Evolutionary conservation across 768 basidiomycete genomes (phyloP).

Genomic region (Termitomyces sp.): DNA sequence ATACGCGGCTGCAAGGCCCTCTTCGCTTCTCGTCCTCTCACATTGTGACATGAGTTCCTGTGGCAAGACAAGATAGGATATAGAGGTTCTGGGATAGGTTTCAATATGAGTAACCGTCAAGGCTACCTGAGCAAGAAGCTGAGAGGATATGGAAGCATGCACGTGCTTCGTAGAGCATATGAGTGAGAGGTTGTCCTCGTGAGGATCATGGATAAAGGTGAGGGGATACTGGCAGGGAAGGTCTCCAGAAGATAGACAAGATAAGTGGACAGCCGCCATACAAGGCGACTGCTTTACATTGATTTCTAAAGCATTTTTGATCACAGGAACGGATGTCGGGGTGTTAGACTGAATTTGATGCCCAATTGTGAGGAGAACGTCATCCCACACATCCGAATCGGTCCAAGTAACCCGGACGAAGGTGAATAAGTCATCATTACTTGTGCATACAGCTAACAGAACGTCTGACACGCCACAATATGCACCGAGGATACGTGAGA

Average conservation of each 20-base stretch:
- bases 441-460: conserved; percentile 18
- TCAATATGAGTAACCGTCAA: conserved; percentile 13
- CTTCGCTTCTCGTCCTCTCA: conserved; percentile 16
- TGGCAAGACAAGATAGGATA: conserved; percentile 14
- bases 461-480: conserved; percentile 26
- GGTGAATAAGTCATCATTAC: background rate
- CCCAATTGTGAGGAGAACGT: conserved; percentile 10
- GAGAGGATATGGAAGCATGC: conserved; percentile 15
- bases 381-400: conserved; percentile 16
- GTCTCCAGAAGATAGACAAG: background rate
- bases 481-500: conserved; percentile 21
- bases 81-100: conserved; percentile 5
- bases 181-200: conserved; percentile 5
- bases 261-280: conserved; percentile 18
- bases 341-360: background rate
- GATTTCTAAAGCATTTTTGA: conserved; percentile 18
- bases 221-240: conserved; percentile 11
- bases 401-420: conserved; percentile 21
- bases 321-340: conserved; percentile 7
- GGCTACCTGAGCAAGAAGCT: conserved; percentile 21
- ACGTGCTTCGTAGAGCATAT: conserved; percentile 12
- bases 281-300: conserved; percentile 21
- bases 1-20: conserved; percentile 17
- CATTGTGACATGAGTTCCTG: conserved; percentile 20
- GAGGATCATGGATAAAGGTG: background rate